A percentile compares a stretch with the other conserved stretches of the same genome.
Evolutionary conservation across 345 rosid genomes (phyloP).

Genomic region (Ceriops decandra): DNA sequence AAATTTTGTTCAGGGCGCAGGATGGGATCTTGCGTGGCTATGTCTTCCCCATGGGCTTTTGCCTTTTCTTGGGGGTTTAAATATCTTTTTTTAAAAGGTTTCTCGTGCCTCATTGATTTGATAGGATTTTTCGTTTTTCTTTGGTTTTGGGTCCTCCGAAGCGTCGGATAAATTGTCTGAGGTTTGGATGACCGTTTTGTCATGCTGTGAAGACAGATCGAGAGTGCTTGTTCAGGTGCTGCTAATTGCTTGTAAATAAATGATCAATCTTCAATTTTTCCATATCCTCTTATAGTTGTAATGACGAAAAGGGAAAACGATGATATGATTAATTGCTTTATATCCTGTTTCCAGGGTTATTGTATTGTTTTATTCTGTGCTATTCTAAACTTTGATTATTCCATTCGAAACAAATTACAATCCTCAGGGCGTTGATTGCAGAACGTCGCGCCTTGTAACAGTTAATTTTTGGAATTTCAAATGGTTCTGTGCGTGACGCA

Average conservation of each 20-base stretch:
- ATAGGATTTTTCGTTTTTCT: not conserved
- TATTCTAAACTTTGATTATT: too few relatives aligned
- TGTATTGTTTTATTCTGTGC: too few relatives aligned
- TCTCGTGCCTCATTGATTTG: not conserved
- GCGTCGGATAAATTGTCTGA: slow-evolving; percentile 8
- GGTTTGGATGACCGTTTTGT: slow-evolving; percentile 13
- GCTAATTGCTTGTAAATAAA: slow-evolving; percentile 41
- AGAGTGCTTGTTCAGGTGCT: slow-evolving; percentile 17
- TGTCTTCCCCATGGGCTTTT: not conserved
- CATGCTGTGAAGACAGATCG: slow-evolving; percentile 14
- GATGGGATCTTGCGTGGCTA: not conserved
- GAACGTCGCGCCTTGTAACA: too few relatives aligned
- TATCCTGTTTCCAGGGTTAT: too few relatives aligned
- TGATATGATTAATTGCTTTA: too few relatives aligned
- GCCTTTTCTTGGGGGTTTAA: not conserved
- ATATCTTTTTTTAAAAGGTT: not conserved
- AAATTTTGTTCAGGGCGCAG: not conserved
- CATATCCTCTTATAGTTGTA: not conserved
- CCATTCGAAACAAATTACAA: too few relatives aligned
- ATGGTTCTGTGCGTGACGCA: too few relatives aligned
- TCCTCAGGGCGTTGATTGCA: too few relatives aligned
- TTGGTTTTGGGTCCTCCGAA: not conserved
- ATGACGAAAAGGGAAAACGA: too few relatives aligned
- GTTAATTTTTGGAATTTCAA: too few relatives aligned
- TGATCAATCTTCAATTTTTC: slow-evolving; percentile 27